Evolutionary conservation across 202 grass and related monocot species (phyloP).

Genomic region (Setaria italica): DNA sequence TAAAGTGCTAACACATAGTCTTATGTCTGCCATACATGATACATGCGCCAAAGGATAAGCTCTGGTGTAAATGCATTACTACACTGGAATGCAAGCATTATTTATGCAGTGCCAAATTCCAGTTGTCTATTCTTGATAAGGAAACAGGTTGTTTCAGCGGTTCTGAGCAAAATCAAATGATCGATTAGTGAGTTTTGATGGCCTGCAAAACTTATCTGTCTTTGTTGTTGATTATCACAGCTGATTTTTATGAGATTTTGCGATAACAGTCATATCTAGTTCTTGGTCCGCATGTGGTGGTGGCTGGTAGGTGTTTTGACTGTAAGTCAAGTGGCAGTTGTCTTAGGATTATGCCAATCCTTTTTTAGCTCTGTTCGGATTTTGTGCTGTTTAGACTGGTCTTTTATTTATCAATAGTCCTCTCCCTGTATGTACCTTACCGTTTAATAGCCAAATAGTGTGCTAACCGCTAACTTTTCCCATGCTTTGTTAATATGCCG

Average conservation of each 20-base stretch:
- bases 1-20: not conserved
- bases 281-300: not conserved
- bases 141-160: not conserved
- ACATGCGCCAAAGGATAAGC: not conserved
- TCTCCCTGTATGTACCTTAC: constrained; percentile 3
- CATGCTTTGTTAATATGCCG: not conserved
- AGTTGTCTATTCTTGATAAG: not conserved
- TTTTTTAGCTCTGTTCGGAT: not conserved
- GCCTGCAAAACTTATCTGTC: not conserved
- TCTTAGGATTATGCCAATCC: not conserved
- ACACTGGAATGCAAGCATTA: not conserved
- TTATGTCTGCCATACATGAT: not conserved
- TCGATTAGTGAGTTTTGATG: constrained; percentile 8
- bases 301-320: not conserved
- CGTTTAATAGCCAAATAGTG: not conserved
- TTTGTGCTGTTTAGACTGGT: not conserved
- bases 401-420: constrained; percentile 3
- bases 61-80: not conserved
- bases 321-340: not conserved
- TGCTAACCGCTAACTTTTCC: not conserved
- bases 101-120: not conserved
- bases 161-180: not conserved
- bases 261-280: not conserved
- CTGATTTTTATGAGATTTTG: constrained; percentile 1
- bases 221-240: not conserved